Evolutionary conservation across 169 alveolate species (phyloP).

Genomic region (Plasmodium reichenowi): DNA sequence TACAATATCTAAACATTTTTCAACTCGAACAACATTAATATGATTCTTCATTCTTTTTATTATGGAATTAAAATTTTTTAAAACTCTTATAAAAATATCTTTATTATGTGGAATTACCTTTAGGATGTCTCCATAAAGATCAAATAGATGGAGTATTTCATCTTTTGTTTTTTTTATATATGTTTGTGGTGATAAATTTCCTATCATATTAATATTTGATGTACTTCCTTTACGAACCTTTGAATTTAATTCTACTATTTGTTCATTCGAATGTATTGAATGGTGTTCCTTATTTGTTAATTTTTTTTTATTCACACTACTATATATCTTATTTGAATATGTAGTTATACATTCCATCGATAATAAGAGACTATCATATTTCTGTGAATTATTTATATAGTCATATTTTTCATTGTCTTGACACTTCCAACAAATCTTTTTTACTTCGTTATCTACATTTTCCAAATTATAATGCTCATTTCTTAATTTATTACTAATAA

Average conservation of each 20-base stretch:
- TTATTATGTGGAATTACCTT: slow-evolving; percentile 46
- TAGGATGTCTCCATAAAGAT: slow-evolving; percentile 26
- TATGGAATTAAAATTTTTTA: slow-evolving; percentile 38
- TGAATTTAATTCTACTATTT: too few species aligned
- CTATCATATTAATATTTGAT: background rate
- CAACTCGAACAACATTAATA: slow-evolving; percentile 13
- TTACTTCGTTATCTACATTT: too few species aligned
- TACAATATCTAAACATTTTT: slow-evolving; percentile 44
- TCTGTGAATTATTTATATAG: too few species aligned
- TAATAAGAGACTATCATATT: too few species aligned
- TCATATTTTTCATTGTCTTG: too few species aligned
- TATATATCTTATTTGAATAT: too few species aligned
- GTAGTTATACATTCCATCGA: too few species aligned
- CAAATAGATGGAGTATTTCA: slow-evolving; percentile 22
- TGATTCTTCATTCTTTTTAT: slow-evolving; percentile 2
- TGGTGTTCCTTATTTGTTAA: background rate
- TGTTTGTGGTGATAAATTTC: background rate
- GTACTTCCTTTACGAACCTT: too few species aligned
- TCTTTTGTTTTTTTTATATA: slow-evolving; percentile 3
- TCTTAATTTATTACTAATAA: too few species aligned
- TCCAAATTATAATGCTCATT: too few species aligned
- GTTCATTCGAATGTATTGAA: background rate
- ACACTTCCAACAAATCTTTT: too few species aligned
- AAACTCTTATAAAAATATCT: slow-evolving; percentile 19
- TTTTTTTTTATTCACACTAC: background rate